Percentiles rank a stretch among this genome's conserved stretches.
Evolutionary conservation across 2,329 filamentous ascomycete genomes (phyloP).

Genomic region (Cladosporium cucumerinum): DNA sequence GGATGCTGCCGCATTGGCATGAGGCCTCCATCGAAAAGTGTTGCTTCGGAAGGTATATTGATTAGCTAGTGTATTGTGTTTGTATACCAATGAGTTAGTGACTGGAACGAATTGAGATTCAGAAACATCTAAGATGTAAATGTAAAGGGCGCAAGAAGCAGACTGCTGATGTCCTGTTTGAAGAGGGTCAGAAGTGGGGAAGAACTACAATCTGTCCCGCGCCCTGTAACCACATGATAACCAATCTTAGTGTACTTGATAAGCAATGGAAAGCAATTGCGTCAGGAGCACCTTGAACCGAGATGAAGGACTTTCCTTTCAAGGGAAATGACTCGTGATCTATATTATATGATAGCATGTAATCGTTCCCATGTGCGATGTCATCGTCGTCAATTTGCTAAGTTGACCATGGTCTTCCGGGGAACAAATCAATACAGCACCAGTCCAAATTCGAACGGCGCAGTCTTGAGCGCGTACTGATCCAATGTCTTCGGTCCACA

Average conservation of each 20-base stretch:
- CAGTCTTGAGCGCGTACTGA: slow-evolving; percentile 38
- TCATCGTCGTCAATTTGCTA: neutral
- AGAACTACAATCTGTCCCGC: neutral
- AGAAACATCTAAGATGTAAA: neutral
- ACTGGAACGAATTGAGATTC: neutral
- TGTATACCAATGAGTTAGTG: neutral
- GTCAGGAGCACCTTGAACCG: neutral
- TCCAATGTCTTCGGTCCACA: slow-evolving; percentile 55
- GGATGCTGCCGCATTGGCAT: slow-evolving; percentile 17
- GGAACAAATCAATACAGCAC: slow-evolving; percentile 19
- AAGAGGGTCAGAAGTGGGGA: neutral
- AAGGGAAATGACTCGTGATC: neutral
- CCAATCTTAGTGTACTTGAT: neutral
- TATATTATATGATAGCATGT: neutral
- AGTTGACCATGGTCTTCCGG: neutral
- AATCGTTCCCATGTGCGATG: neutral
- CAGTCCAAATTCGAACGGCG: slow-evolving; percentile 37
- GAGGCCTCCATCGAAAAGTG: slow-evolving; percentile 7
- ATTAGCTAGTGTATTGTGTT: neutral
- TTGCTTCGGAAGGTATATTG: neutral
- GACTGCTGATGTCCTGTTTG: neutral
- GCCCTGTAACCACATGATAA: neutral
- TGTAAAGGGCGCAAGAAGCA: neutral
- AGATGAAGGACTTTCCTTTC: neutral
- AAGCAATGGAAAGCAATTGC: neutral